Evolutionary conservation across 169 alveolate species (phyloP).

Genomic region (Eimeria necatrix): DNA sequence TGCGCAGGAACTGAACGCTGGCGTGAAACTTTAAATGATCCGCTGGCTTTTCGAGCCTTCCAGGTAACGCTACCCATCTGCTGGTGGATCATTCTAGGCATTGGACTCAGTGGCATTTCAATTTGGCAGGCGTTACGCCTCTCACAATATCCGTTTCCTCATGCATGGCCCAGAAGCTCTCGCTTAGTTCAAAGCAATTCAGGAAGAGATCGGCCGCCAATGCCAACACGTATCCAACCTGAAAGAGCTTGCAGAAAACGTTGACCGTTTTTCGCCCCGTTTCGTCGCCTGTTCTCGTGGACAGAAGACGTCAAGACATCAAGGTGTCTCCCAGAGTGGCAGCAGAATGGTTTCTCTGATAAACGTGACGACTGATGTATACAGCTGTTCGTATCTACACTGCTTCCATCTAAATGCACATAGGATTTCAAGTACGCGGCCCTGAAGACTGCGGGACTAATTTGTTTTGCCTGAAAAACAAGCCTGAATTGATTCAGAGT

Average conservation of each 20-base stretch:
- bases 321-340: too few species aligned
- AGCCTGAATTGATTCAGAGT: too few species aligned
- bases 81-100: conserved; percentile 68
- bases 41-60: conserved; percentile 58
- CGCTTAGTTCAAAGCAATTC: conserved; percentile 34
- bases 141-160: conserved; percentile 29
- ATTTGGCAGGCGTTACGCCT: conserved; percentile 70
- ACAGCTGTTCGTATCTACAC: too few species aligned
- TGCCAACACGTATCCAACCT: conserved; percentile 69
- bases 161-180: conserved; percentile 16
- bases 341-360: too few species aligned
- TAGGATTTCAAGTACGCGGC: too few species aligned
- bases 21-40: conserved; percentile 68
- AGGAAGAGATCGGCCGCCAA: conserved; percentile 47
- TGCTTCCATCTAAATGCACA: too few species aligned
- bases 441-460: too few species aligned
- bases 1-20: conserved; percentile 66
- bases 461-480: too few species aligned
- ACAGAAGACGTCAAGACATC: too few species aligned
- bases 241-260: conserved; percentile 64
- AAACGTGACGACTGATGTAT: too few species aligned
- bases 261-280: background rate
- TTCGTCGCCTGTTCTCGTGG: background rate
- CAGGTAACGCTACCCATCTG: conserved; percentile 70
- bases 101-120: background rate